phyloP scores from a whole-genome alignment of 2,329 filamentous ascomycete genomes.

The Penicillium hordei region DNA sequence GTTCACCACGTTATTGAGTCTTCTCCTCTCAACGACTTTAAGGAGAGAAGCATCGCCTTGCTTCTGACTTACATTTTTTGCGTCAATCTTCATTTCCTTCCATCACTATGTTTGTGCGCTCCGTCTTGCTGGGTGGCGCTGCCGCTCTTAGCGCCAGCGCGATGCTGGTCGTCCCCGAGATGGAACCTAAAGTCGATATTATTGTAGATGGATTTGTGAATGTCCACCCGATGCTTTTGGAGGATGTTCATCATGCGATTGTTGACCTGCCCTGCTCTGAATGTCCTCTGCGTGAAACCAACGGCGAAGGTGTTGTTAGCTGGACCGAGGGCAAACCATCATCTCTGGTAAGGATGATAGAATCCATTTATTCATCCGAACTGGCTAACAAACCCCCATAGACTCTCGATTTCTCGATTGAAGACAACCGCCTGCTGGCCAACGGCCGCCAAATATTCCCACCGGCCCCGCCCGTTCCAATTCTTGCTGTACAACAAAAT shows the following conservation, averaged over 20 bases:
- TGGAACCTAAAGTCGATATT: slow-evolving; percentile 23
- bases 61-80: background rate
- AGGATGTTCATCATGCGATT: slow-evolving; percentile 28
- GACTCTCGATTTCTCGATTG: slow-evolving; percentile 39
- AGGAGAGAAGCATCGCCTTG: background rate
- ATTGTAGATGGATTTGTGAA: slow-evolving; percentile 23
- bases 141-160: slow-evolving; percentile 39
- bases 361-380: background rate
- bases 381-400: slow-evolving; percentile 14
- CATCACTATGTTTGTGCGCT: slow-evolving; percentile 38
- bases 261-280: slow-evolving; percentile 39
- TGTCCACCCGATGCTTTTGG: slow-evolving; percentile 27
- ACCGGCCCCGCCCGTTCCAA: slow-evolving; percentile 30
- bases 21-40: background rate
- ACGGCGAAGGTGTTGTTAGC: slow-evolving; percentile 30
- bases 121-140: slow-evolving; percentile 34
- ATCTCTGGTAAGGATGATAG: slow-evolving; percentile 34
- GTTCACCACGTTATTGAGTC: background rate
- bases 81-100: background rate
- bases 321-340: slow-evolving; percentile 39
- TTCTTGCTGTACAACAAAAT: slow-evolving; percentile 37
- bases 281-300: slow-evolving; percentile 40
- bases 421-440: slow-evolving; percentile 36
- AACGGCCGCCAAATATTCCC: slow-evolving; percentile 45
- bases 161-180: slow-evolving; percentile 41